Evolutionary conservation across 139 green algal species (phyloP), one percentile per base, ranked within the genome.

Genomic region (Zygnema circumcarinatum): DNA sequence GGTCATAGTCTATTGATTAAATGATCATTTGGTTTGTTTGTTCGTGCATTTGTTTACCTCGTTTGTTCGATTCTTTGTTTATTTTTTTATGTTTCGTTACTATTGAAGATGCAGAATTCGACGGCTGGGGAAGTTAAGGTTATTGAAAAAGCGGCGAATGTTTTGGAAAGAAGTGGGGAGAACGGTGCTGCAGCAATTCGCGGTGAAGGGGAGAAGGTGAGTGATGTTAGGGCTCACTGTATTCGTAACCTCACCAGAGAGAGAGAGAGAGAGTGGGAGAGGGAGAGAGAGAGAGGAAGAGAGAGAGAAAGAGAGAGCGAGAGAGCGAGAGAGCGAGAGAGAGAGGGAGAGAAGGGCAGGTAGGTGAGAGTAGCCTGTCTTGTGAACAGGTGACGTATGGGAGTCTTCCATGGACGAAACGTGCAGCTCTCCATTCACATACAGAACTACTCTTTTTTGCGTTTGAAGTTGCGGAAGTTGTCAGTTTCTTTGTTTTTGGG

Each of bases 251-350:
- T 7, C 47, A 62, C 47, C 35, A 11, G 69, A 78, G 69, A 40
- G 69, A 78, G 69, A 11, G 69, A 78, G 69, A 11, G 69, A 78
- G 69, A 40, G 69, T 7, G 47, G 47, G 16, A 62, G 47, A 62
- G 47, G 16, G 31, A 53, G 33, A 68, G 74, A 53, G 33, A 67
- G 33, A 2, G 74, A 67, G 74, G 33, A 31, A 82, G 33, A 52
- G 74, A 53, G 74, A 52, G 33, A 53, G 74, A n/a, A 39, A n/a
- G 74, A n/a, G 52, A n/a, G 74, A 53, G 33, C 21, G 74, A 52
- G 33, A 53, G 74, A 53, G 7, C 21, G 74, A 52, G 52, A n/a
- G 33, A 53, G 52, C 2, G 31, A 52, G 32, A 32, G 74, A 35
- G 33, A 52, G 33, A 21, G 33, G 74, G 74, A 39, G 74, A 52